Evolutionary conservation across 1,284 basidiomycete species (phyloP).

Genomic region (Vanrija sp.): DNA sequence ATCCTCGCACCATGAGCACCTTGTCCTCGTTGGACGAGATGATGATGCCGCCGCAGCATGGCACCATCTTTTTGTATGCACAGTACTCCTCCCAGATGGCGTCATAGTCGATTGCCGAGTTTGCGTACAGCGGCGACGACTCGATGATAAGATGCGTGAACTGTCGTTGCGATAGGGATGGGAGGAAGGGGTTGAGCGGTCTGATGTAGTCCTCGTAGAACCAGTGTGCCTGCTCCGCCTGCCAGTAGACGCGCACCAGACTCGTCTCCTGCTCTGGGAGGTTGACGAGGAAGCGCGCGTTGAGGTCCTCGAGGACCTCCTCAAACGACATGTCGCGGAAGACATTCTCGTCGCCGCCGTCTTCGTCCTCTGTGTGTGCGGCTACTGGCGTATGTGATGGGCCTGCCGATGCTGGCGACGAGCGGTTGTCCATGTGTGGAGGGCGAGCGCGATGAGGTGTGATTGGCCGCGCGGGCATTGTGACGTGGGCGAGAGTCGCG

Average conservation of each 20-base stretch:
- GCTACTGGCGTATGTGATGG: background rate
- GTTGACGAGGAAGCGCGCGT: constrained; percentile 96
- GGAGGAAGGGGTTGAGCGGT: constrained; percentile 80
- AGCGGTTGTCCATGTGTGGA: background rate
- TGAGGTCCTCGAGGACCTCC: constrained; percentile 79
- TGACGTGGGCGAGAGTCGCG: no score
- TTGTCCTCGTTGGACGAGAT: constrained; percentile 88
- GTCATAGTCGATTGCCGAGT: constrained; percentile 40
- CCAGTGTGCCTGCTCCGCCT: constrained; percentile 99
- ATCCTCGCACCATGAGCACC: constrained; percentile 94
- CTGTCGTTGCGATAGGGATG: constrained; percentile 80
- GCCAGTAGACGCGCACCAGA: constrained; percentile 93
- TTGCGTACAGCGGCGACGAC: constrained; percentile 35
- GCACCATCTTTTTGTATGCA: constrained; percentile 93
- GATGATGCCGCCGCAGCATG: constrained; percentile 98
- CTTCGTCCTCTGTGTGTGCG: constrained; percentile 7
- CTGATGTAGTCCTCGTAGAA: constrained; percentile 99
- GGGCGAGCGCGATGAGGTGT: background rate
- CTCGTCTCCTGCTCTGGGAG: constrained; percentile 89
- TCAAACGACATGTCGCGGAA: constrained; percentile 45
- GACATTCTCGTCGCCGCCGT: constrained; percentile 36
- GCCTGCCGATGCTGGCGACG: background rate
- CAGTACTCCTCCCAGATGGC: constrained; percentile 54
- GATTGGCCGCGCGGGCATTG: background rate
- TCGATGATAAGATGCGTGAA: constrained; percentile 91